A percentile compares a stretch with the other conserved stretches of the same genome.
These are phyloP conservation scores for Leavenworthia alabamica DNA, from an alignment of 345 rosid species.

Conservation along the genomic window DNA sequence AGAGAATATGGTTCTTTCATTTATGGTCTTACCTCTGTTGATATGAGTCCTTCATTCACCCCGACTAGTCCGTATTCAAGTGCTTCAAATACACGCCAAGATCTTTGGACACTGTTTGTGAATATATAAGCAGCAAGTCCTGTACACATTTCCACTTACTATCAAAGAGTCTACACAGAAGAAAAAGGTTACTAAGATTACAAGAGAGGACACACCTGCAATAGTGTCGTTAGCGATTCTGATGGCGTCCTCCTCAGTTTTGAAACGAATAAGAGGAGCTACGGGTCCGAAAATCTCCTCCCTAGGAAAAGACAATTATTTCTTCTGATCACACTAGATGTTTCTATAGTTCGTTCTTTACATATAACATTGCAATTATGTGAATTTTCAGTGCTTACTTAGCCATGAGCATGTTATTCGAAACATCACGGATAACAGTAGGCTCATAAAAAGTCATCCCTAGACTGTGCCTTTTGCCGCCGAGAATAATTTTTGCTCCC, in stretches of 20 bases:
- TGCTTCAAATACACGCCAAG: constrained; percentile 93
- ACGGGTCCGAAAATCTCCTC: constrained; percentile 99
- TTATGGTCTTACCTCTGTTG: constrained; percentile 64
- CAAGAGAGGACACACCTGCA: constrained; percentile 47
- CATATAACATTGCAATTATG: background rate
- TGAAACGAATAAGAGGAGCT: constrained; percentile 74
- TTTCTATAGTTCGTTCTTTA: too few relatives aligned
- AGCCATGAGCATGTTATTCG: constrained; percentile 57
- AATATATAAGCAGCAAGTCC: constrained; percentile 93
- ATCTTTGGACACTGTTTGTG: constrained; percentile 73
- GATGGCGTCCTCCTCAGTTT: constrained; percentile 90
- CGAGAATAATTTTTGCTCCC: constrained; percentile 92
- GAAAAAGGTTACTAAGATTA: background rate
- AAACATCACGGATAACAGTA: constrained; percentile 67
- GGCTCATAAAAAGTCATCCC: constrained; percentile 97
- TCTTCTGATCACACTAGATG: background rate
- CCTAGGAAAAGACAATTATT: constrained; percentile 29
- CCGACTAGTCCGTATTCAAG: constrained; percentile 91
- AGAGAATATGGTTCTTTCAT: constrained; percentile 7
- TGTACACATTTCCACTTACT: constrained; percentile 26
- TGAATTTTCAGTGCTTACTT: constrained; percentile 42
- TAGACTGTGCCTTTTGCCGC: constrained; percentile 87
- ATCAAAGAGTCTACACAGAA: background rate
- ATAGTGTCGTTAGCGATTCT: constrained; percentile 71
- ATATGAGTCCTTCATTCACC: constrained; percentile 84